These are phyloP conservation scores for Lantana camara DNA, from an alignment of 257 asterid genomes.

Conservation along the genomic window DNA sequence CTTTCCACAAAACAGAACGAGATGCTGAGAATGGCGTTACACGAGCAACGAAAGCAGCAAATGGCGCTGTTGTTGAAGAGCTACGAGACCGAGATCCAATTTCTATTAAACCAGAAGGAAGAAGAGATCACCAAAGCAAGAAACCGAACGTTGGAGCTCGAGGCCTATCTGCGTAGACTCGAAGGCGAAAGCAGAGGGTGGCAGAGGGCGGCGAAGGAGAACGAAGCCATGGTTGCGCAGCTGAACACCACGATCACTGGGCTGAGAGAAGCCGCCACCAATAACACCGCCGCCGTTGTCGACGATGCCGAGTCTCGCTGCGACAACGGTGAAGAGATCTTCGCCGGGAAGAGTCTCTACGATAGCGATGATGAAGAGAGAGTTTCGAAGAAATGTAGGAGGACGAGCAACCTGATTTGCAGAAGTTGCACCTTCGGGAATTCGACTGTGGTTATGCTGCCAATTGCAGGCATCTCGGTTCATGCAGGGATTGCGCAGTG, in stretches of 20 bases:
- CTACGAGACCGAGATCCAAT: conserved; percentile 49
- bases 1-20: conserved; percentile 53
- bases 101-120: conserved; percentile 54
- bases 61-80: conserved; percentile 33
- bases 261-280: conserved; percentile 44
- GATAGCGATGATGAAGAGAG: neutral
- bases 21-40: conserved; percentile 50
- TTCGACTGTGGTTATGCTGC: conserved; percentile 64
- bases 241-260: conserved; percentile 54
- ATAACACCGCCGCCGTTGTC: conserved; percentile 34
- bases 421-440: conserved; percentile 50
- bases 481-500: conserved; percentile 62
- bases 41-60: conserved; percentile 57
- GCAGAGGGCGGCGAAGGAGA: conserved; percentile 59
- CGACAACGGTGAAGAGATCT: conserved; percentile 4
- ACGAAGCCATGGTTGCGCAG: conserved; percentile 49
- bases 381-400: neutral
- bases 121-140: conserved; percentile 51
- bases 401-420: conserved; percentile 39
- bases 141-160: conserved; percentile 51
- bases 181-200: conserved; percentile 60
- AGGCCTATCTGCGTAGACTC: conserved; percentile 34
- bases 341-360: too few relatives aligned
- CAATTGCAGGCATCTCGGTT: conserved; percentile 82
- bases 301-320: conserved; percentile 76